Evolutionary conservation across 768 basidiomycete species (phyloP), one percentile per base, ranked within the genome.

Genomic region (Pisolithus marmoratus): DNA sequence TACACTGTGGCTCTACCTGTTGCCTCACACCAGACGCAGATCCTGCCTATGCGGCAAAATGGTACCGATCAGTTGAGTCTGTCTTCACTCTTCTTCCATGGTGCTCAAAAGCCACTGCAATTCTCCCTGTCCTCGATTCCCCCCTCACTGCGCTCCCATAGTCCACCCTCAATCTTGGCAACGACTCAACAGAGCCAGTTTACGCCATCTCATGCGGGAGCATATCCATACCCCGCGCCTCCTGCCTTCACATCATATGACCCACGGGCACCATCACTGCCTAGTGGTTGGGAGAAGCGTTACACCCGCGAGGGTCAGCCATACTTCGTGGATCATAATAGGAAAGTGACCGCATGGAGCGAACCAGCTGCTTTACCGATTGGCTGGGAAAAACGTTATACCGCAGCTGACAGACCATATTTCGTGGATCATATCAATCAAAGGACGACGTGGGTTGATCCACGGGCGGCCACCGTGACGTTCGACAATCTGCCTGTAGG

Each of bases 271-370:
- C 6, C 38, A 82, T 22, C 72, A 31, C 29, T 94, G 27, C 90
- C 91, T 0, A 65, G 72, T 20, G 88, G 90, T 5, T 94, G 90
- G 89, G 93, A 94, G 64, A 78, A 89, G 53, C 81, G 92, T 29
- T 73, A 75, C 44, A 90, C 93, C 62, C 73, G 75, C n/a, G 58
- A 17, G 27, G 84, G 83, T 4, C 72, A 91, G 52, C 69, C 80
- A 22, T 94, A 94, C 68, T 94, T 87, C 64, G 90, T 94, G 52
- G 92, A 95, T 65, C 93, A 94, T 65, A 85, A 79, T 58, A 81
- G 83, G 4, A 81, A 88, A 54, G 76, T 80, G 9, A 94, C 91
- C 38, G 85, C 88, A 20, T 94, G 92, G 92, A 77, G 81, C 59
- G 78, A 82, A 50, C 54, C 72, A n/a, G 75, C 76, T n/a, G 77